Evolutionary conservation across 192 early-diverging fungal species (phyloP), one percentile per base, ranked within the genome.

Genomic region (Coemansia sp.): DNA sequence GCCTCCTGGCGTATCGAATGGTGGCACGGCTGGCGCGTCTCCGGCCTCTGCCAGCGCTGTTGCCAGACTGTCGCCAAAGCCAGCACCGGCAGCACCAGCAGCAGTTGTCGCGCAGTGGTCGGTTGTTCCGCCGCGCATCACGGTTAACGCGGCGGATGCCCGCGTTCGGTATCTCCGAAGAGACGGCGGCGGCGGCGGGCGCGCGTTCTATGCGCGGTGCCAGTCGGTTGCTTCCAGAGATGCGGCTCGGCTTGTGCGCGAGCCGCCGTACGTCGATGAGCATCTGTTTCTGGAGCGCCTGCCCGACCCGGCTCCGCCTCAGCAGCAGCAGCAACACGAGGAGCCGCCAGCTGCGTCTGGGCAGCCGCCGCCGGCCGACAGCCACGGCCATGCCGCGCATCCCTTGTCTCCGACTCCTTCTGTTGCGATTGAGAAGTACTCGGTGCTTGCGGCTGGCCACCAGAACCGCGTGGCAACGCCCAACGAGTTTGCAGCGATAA

Each of bases 191-290:
- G 69, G 70, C 51, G 7, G 38, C 32, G 68, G 25, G 12, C 63
- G 59, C 19, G 67, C 65, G 9, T 73, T 83, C 42, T 83, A 77
- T 37, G 64, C 69, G 5, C 71, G 75, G n/a, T 83, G 80, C 32
- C 62, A 49, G 63, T 83, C 80, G n/a, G 67, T 83, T 4, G 46
- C 75, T 0, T 25, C 44, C 1, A 46, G 37, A 11, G 74, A 76
- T 6, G 51, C 17, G 0, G n/a, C 60, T 3, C 55, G 65, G 4
- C 68, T 82, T 44, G 61, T 39, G 14, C 64, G 74, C 7, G 16
- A 16, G 5, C 43, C 65, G 58, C 49, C 64, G 42, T 44, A 51
- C 0, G 22, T 12, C 10, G 69, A 62, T 10, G 66, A 48, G 7
- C 32, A 32, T 32, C 53, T 50, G 60, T 66, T 65, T 49, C 63